Evolutionary conservation across 805 yeast genomes (phyloP).

Genomic region (Candida corydali): DNA sequence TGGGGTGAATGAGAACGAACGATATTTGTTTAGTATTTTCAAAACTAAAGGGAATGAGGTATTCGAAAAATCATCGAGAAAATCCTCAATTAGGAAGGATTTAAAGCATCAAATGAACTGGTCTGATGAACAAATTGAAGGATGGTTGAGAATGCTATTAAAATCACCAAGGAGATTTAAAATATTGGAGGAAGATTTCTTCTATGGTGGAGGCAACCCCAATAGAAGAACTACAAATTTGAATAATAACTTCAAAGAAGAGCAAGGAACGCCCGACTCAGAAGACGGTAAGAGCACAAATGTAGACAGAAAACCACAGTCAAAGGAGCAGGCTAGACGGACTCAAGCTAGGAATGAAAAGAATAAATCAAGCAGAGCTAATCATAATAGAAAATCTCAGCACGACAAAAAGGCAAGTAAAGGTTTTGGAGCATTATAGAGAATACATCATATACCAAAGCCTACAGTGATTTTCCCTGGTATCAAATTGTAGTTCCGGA

Average conservation of each 20-base stretch:
- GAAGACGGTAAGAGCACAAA: background rate
- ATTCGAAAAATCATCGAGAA: slow-evolving; percentile 46
- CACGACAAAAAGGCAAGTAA: slow-evolving; percentile 48
- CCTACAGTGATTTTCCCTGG: no score
- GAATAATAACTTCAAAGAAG: slow-evolving; percentile 5
- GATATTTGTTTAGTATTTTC: slow-evolving; percentile 51
- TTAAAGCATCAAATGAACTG: slow-evolving; percentile 55
- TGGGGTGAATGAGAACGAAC: slow-evolving; percentile 46
- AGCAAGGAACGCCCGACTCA: background rate
- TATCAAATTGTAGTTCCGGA: no score
- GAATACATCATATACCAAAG: no score
- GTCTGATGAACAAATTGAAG: slow-evolving; percentile 91
- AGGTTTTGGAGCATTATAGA: background rate
- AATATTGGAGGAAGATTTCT: slow-evolving; percentile 57
- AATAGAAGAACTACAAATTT: slow-evolving; percentile 12
- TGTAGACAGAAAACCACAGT: slow-evolving; percentile 1
- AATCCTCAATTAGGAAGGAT: slow-evolving; percentile 45
- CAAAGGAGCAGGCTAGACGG: slow-evolving; percentile 17
- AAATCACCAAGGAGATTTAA: slow-evolving; percentile 61
- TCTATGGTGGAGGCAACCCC: slow-evolving; percentile 25
- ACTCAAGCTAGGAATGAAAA: slow-evolving; percentile 46
- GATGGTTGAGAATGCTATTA: slow-evolving; percentile 80
- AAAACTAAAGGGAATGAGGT: slow-evolving; percentile 42
- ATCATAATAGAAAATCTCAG: slow-evolving; percentile 62
- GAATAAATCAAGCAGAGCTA: slow-evolving; percentile 53